A percentile compares a stretch with the other conserved stretches of the same genome.
Conservation (phyloP, 2,329 filamentous ascomycete species). For the Boeremia lycopersici region DNA sequence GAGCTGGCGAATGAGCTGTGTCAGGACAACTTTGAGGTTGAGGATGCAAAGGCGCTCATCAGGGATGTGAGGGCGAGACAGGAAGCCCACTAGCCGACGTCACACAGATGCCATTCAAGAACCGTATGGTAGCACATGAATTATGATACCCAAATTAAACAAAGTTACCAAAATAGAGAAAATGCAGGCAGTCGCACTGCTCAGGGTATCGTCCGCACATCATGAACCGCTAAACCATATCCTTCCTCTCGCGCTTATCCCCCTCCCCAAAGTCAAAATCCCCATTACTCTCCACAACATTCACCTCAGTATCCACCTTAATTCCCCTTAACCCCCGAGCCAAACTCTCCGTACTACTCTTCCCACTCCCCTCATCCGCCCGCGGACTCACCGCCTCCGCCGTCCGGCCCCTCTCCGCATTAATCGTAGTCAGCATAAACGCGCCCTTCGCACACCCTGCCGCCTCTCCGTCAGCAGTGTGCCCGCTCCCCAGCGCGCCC, state of each 20-base stretch:
- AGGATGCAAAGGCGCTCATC: constrained; percentile 88
- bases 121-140: background rate
- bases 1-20: constrained; percentile 88
- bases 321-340: constrained; percentile 1
- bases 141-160: constrained; percentile 8
- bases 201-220: constrained; percentile 1
- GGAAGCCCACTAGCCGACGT: background rate
- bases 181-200: background rate
- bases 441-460: background rate
- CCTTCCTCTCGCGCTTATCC: background rate
- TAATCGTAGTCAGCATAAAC: constrained; percentile 21
- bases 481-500: constrained; percentile 10
- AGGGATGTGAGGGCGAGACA: constrained; percentile 77
- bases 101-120: background rate
- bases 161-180: background rate
- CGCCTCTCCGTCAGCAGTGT: background rate
- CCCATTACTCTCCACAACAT: constrained; percentile 1
- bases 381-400: background rate
- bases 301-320: constrained; percentile 14
- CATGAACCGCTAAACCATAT: background rate
- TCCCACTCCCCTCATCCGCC: constrained; percentile 5
- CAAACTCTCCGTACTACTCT: constrained; percentile 16
- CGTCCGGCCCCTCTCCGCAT: constrained; percentile 5
- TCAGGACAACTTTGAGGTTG: constrained; percentile 82
- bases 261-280: background rate